Evolutionary conservation across 2,329 filamentous ascomycete species (phyloP).

Genomic region (Lanzia echinophila): DNA sequence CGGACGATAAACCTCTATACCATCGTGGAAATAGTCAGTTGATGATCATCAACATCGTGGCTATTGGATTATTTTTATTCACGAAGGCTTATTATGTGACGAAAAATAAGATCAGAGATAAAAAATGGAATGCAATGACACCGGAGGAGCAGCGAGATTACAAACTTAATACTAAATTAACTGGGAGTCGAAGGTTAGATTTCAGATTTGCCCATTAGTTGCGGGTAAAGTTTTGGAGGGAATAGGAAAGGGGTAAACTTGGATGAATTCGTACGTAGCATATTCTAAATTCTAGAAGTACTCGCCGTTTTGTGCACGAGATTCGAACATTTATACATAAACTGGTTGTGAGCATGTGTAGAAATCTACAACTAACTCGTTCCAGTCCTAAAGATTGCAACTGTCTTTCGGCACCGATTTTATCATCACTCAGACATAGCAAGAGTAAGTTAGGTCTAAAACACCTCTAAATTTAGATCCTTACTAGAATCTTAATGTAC

Average conservation of each 20-base stretch:
- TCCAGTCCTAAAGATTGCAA: too few species aligned
- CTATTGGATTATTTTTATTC: slow-evolving; percentile 43
- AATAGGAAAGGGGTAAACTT: neutral
- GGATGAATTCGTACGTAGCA: neutral
- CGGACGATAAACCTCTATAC: slow-evolving; percentile 49
- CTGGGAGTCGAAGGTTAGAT: slow-evolving; percentile 35
- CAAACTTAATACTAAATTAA: slow-evolving; percentile 33
- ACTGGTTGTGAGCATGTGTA: too few species aligned
- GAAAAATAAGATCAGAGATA: slow-evolving; percentile 37
- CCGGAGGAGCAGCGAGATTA: slow-evolving; percentile 32
- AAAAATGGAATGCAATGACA: slow-evolving; percentile 40
- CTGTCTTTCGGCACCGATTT: too few species aligned
- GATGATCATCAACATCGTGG: slow-evolving; percentile 41
- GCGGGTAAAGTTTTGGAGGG: neutral
- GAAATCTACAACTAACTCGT: too few species aligned
- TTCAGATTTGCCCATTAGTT: slow-evolving; percentile 33
- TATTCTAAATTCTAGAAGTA: too few species aligned
- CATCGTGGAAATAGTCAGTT: slow-evolving; percentile 50
- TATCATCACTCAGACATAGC: too few species aligned
- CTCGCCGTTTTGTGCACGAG: too few species aligned
- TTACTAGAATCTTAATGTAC: too few species aligned
- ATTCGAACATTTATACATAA: too few species aligned
- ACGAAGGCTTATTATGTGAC: slow-evolving; percentile 43
- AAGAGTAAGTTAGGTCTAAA: too few species aligned
- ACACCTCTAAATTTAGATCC: too few species aligned